Conservation (phyloP, 2,329 filamentous ascomycete species). For the Fusarium mexicanum region DNA sequence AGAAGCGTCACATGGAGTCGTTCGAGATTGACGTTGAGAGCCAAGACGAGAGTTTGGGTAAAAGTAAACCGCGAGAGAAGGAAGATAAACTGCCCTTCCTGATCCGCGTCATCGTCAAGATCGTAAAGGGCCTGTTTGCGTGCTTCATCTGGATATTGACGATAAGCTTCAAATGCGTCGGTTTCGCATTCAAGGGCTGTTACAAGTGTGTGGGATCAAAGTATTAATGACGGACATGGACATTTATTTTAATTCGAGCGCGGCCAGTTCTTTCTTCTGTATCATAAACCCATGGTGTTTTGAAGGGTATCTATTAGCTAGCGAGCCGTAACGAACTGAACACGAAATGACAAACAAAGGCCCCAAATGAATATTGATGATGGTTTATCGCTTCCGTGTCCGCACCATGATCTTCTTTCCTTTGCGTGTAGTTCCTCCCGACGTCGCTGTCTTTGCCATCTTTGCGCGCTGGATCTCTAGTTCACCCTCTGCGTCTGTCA, state of each 20-base stretch:
- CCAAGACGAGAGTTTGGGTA: slow-evolving; percentile 59
- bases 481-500: slow-evolving; percentile 65
- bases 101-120: slow-evolving; percentile 59
- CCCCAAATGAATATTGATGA: neutral
- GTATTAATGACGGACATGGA: slow-evolving; percentile 44
- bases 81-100: slow-evolving; percentile 62
- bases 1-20: slow-evolving; percentile 59
- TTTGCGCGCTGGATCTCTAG: slow-evolving; percentile 68
- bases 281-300: slow-evolving; percentile 43
- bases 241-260: slow-evolving; percentile 5
- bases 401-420: slow-evolving; percentile 72
- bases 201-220: slow-evolving; percentile 61
- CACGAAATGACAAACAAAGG: slow-evolving; percentile 21
- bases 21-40: slow-evolving; percentile 72
- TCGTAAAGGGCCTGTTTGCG: slow-evolving; percentile 65
- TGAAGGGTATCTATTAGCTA: slow-evolving; percentile 43
- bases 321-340: slow-evolving; percentile 37
- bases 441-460: slow-evolving; percentile 73
- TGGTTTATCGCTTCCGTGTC: slow-evolving; percentile 65
- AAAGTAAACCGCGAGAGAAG: slow-evolving; percentile 51
- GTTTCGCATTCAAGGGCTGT: slow-evolving; percentile 60
- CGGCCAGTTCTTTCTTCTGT: slow-evolving; percentile 26
- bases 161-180: slow-evolving; percentile 63
- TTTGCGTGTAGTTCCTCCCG: slow-evolving; percentile 66
- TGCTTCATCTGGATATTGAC: slow-evolving; percentile 67